Base-by-base conservation (phyloP, 2,329 filamentous ascomycete species). In the Ascocoryne sarcoides region DNA sequence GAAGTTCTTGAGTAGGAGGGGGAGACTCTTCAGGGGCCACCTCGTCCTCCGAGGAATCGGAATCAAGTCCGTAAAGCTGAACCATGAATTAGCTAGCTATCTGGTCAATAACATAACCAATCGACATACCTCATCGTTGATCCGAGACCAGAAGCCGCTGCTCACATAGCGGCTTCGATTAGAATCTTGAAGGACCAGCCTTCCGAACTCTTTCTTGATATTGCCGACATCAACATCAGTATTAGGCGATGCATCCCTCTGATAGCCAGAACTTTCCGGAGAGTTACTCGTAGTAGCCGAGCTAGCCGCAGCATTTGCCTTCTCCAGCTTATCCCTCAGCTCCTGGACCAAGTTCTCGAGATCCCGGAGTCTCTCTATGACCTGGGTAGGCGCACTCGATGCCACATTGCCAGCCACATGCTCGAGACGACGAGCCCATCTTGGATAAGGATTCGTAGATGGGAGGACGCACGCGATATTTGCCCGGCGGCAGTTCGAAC, bases 401-500 rank as follows among this genome's bases (percentile, higher is more conserved):
- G 51, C 49, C 5, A 55, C 54, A 39, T 52, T 52, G 34, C 59
- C 52, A 32, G 60, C 50, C 40, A 63, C 44, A 21, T 64, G 64
- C 43, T 68, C 66, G 4, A 73, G 60, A 26, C 71, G 70, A 15
- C 71, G 67, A 29, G 70, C 70, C 69, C 73, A 75, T 57, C 69
- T 62, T 41, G 72, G 72, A 0, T 69, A 66, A 2, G 66, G 67
- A 42, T 75, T 67, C 31, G 58, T 55, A 2, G 69, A 65, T 0
- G 72, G 71, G 12, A 69, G 59, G 18, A 74, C 58, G 45, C 73
- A 77, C 8, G 66, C 59, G 30, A 76, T 73, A 37, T 67, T 65
- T 9, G 67, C 72, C 4, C 67, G 65, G 8, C 67, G 68, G 50
- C 73, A 77, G 48, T 75, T 76, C 4, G 72, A 70, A 48, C 74